Percentiles rank a stretch among this genome's conserved stretches.
These are phyloP conservation scores for Geotrichum restrictum DNA, from an alignment of 1,139 yeast species.

Conservation along the genomic window DNA sequence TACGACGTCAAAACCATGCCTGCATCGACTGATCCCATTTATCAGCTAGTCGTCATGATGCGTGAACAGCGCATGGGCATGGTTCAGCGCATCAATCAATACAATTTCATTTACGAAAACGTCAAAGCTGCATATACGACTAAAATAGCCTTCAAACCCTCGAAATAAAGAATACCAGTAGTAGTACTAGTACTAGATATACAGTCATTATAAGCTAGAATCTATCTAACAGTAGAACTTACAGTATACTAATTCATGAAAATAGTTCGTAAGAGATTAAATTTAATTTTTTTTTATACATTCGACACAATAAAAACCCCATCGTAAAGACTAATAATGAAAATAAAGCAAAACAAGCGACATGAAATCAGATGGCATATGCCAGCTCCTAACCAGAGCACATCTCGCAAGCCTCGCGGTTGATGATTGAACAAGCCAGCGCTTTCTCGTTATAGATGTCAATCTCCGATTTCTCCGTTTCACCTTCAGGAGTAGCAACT, in stretches of 20 bases:
- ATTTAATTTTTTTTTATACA: not conserved
- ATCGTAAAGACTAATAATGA: conserved; percentile 2
- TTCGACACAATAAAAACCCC: not conserved
- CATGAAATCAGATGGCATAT: not conserved
- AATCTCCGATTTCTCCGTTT: conserved; percentile 34
- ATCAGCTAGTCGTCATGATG: conserved; percentile 44
- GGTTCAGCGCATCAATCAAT: conserved; percentile 64
- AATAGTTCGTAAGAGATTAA: too few species aligned
- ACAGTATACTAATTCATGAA: too few species aligned
- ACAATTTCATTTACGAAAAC: conserved; percentile 46
- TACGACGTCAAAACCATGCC: not conserved
- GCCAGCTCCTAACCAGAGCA: conserved; percentile 72
- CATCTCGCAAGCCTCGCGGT: conserved; percentile 98
- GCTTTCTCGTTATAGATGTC: conserved; percentile 92
- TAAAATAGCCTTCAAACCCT: too few species aligned
- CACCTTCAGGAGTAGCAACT: conserved; percentile 25
- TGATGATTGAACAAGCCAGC: conserved; percentile 92
- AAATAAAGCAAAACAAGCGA: conserved; percentile 1
- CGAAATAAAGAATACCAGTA: too few species aligned
- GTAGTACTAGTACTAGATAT: not conserved
- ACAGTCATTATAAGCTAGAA: not conserved
- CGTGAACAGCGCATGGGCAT: conserved; percentile 58
- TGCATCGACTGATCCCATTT: conserved; percentile 32
- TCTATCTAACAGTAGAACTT: too few species aligned
- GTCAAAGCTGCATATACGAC: conserved; percentile 23